Evolutionary conservation across 2,329 filamentous ascomycete species (phyloP).

Genomic region (Aspergillus aculeatinus): DNA sequence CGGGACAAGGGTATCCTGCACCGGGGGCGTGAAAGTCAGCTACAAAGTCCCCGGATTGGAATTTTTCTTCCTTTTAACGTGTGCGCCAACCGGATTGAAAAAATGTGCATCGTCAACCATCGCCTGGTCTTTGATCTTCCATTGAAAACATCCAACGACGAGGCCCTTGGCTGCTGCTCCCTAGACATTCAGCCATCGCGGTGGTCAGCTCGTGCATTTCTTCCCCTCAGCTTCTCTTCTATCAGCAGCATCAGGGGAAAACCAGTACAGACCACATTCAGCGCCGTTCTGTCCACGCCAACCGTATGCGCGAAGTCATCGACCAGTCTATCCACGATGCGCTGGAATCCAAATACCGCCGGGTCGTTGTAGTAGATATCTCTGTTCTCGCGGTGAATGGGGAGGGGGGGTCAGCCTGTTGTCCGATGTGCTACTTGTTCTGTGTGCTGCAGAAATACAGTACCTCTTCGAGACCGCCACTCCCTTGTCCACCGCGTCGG

Average conservation of each 20-base stretch:
- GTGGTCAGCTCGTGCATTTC: background rate
- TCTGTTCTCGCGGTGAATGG: conserved; percentile 33
- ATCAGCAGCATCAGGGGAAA: background rate
- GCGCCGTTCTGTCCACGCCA: conserved; percentile 51
- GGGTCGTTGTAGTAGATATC: conserved; percentile 66
- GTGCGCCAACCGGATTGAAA: conserved; percentile 8
- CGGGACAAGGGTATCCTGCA: conserved; percentile 56
- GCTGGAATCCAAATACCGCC: conserved; percentile 57
- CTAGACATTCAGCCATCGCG: conserved; percentile 23
- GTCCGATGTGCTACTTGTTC: too few relatives aligned
- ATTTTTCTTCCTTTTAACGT: too few relatives aligned
- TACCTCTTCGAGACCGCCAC: conserved; percentile 58
- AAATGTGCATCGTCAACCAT: conserved; percentile 44
- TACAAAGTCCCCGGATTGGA: background rate
- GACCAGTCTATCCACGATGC: conserved; percentile 57
- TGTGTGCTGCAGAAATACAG: background rate
- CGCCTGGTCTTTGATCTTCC: conserved; percentile 23
- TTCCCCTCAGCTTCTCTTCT: too few relatives aligned
- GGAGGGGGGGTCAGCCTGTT: background rate
- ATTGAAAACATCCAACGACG: conserved; percentile 35
- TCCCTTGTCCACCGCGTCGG: conserved; percentile 51
- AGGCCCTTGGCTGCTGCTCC: conserved; percentile 47
- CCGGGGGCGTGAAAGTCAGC: background rate
- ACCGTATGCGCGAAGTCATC: conserved; percentile 64
- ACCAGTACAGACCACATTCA: conserved; percentile 55